Conservation (phyloP, 2,329 filamentous ascomycete species). For the Penicillium glabrum region DNA sequence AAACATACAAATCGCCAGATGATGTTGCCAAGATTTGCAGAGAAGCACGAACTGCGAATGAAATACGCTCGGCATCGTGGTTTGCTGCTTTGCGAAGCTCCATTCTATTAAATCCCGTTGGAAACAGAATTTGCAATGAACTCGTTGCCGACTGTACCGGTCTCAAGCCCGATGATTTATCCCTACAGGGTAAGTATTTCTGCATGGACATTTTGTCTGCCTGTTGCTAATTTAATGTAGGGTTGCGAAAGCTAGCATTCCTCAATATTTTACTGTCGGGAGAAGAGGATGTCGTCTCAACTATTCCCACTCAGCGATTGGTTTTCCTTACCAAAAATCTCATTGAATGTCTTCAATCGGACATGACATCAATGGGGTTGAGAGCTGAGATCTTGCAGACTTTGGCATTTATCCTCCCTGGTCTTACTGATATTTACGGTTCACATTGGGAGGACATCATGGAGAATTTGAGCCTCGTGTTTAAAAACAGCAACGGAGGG, state of each 20-base stretch:
- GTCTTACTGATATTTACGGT: constrained; percentile 80
- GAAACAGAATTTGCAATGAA: constrained; percentile 59
- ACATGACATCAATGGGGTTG: constrained; percentile 46
- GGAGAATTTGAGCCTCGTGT: constrained; percentile 58
- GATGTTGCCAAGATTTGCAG: constrained; percentile 36
- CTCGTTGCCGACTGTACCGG: constrained; percentile 61
- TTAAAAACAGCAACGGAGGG: constrained; percentile 51
- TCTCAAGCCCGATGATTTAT: constrained; percentile 46
- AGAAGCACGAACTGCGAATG: constrained; percentile 39
- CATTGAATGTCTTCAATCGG: constrained; percentile 67
- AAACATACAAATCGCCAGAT: constrained; percentile 28
- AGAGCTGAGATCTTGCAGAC: constrained; percentile 43
- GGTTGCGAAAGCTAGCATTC: constrained; percentile 51
- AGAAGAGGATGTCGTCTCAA: constrained; percentile 49
- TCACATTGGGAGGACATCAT: constrained; percentile 76
- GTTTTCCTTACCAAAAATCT: constrained; percentile 83
- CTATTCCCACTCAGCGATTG: constrained; percentile 61
- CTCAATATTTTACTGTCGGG: constrained; percentile 56
- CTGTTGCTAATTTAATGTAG: constrained; percentile 28
- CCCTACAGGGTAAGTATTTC: constrained; percentile 40
- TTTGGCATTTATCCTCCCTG: constrained; percentile 63
- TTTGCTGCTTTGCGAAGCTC: constrained; percentile 51
- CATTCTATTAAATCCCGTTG: constrained; percentile 48
- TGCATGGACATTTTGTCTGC: neutral
- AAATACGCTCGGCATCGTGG: constrained; percentile 49